These are phyloP conservation scores for Psilocybe azurescens DNA, from an alignment of 768 basidiomycete genomes.

Conservation along the genomic window DNA sequence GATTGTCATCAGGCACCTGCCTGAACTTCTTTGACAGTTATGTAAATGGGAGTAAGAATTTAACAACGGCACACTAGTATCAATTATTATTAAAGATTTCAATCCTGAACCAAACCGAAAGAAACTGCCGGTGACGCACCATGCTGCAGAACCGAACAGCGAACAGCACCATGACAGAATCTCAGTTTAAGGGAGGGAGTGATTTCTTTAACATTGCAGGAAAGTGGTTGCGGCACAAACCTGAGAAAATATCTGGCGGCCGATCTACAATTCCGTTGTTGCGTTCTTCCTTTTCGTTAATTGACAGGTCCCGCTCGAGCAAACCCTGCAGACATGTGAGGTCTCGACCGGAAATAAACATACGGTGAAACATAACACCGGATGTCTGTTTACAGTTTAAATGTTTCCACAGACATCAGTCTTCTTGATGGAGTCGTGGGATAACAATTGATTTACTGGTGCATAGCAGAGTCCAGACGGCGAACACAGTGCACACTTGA, in stretches of 20 bases:
- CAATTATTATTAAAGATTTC: too few species aligned
- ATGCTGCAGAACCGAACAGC: background rate
- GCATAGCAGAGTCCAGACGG: too few species aligned
- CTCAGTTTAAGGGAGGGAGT: background rate
- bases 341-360: background rate
- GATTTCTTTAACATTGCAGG: too few species aligned
- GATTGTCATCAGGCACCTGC: background rate
- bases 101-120: background rate
- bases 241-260: background rate
- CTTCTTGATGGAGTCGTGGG: background rate
- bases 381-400: background rate
- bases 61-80: too few species aligned
- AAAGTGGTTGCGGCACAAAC: background rate
- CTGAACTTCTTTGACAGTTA: background rate
- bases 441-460: background rate
- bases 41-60: background rate
- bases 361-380: constrained; percentile 4
- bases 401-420: background rate
- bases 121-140: background rate
- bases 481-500: too few species aligned
- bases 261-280: background rate
- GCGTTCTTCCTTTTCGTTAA: background rate
- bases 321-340: background rate
- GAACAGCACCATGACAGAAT: background rate
- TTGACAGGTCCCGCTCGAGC: background rate